Evolutionary conservation across 2,329 filamentous ascomycete species (phyloP).

Genomic region (Plectosphaerella cucumerina): DNA sequence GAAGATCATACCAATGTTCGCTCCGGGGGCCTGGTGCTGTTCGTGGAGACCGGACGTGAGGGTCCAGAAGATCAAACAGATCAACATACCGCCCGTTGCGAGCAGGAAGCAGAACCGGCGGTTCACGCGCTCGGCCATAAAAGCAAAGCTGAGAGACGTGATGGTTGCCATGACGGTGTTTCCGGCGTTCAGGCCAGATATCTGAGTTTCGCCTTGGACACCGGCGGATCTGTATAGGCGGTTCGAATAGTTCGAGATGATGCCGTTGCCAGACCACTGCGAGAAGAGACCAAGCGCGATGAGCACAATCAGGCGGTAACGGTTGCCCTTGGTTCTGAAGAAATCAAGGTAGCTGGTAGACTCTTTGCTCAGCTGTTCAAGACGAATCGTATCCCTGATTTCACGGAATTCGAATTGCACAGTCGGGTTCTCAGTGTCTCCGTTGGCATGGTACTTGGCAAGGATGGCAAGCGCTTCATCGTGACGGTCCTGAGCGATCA

Average conservation of each 20-base stretch:
- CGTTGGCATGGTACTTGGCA: constrained; percentile 26
- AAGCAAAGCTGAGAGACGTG: constrained; percentile 45
- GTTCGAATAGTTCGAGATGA: constrained; percentile 55
- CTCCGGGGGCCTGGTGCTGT: constrained; percentile 26
- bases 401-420: constrained; percentile 57
- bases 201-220: constrained; percentile 38
- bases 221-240: constrained; percentile 50
- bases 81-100: constrained; percentile 37
- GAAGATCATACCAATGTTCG: constrained; percentile 38
- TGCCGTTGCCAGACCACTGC: constrained; percentile 56
- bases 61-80: constrained; percentile 48
- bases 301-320: constrained; percentile 48
- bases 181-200: constrained; percentile 40
- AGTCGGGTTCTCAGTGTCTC: constrained; percentile 34
- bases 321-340: constrained; percentile 51
- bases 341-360: constrained; percentile 50
- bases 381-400: constrained; percentile 52
- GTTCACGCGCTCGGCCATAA: constrained; percentile 51
- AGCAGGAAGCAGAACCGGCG: constrained; percentile 52
- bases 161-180: constrained; percentile 48
- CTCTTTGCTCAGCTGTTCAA: constrained; percentile 43
- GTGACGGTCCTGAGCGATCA: constrained; percentile 30
- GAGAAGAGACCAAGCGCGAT: constrained; percentile 55
- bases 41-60: constrained; percentile 41
- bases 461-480: constrained; percentile 30